Percentiles rank a stretch among this genome's conserved stretches.
Conservation (phyloP, 768 basidiomycete species). For the Termitomyces sp. region DNA sequence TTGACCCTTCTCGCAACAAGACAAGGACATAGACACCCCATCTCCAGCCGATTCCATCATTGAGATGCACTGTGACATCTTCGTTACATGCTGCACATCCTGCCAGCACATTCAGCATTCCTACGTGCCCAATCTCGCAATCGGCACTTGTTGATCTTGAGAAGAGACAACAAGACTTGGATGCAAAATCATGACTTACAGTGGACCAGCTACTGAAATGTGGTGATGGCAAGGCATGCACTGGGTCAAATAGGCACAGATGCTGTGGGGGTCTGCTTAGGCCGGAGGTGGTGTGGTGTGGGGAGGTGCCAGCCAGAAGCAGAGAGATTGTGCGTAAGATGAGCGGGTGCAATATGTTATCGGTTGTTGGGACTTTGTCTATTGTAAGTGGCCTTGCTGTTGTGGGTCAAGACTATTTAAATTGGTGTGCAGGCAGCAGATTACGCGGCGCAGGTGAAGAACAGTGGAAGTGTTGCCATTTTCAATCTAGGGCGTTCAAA, state of each 20-base stretch:
- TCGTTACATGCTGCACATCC: constrained; percentile 36
- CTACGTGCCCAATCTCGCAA: constrained; percentile 22
- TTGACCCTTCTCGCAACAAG: not conserved
- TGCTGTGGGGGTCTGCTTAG: too few relatives aligned
- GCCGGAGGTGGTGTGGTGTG: constrained; percentile 43
- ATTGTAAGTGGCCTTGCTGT: too few relatives aligned
- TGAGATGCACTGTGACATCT: constrained; percentile 48
- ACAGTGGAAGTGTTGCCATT: too few relatives aligned
- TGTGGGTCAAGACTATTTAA: not conserved
- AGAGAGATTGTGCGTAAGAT: constrained; percentile 27
- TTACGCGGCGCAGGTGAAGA: constrained; percentile 25
- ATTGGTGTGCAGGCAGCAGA: constrained; percentile 22
- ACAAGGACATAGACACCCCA: too few relatives aligned
- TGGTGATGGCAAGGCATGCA: constrained; percentile 18
- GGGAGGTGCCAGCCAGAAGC: constrained; percentile 28
- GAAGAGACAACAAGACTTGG: not conserved
- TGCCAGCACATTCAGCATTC: too few relatives aligned
- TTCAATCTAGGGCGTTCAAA: too few relatives aligned
- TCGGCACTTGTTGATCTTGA: constrained; percentile 26
- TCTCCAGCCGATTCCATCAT: too few relatives aligned
- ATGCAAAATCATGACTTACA: constrained; percentile 15
- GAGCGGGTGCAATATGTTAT: too few relatives aligned
- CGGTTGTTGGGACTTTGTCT: too few relatives aligned
- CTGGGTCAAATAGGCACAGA: constrained; percentile 23
- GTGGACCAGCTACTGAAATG: constrained; percentile 23